Percentiles rank a stretch among this genome's conserved stretches.
Conservation (phyloP, 805 yeast species). For the Saccharomyces eubayanus region DNA sequence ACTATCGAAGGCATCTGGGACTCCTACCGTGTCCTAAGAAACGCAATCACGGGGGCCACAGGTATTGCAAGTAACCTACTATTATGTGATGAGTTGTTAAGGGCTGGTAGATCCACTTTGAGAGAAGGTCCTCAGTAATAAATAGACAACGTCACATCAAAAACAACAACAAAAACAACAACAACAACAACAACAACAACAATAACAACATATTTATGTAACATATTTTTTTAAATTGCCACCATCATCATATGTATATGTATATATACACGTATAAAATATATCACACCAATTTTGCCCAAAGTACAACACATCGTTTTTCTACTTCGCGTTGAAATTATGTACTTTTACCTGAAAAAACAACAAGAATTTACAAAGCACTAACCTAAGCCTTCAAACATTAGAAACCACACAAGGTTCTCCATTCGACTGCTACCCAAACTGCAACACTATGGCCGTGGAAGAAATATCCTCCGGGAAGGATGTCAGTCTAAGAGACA, state of each 20-base stretch:
- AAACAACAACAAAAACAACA: background rate
- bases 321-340: background rate
- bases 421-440: background rate
- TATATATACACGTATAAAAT: background rate
- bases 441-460: background rate
- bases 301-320: background rate
- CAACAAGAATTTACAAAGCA: background rate
- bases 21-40: constrained; percentile 86
- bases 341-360: background rate
- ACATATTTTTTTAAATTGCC: background rate
- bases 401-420: background rate
- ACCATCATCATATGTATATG: constrained; percentile 3
- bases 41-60: constrained; percentile 84
- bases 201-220: background rate
- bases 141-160: too few species aligned
- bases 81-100: constrained; percentile 89
- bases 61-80: constrained; percentile 89
- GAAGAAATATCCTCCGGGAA: constrained; percentile 16
- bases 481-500: constrained; percentile 32
- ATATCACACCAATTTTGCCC: background rate
- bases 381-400: background rate
- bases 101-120: constrained; percentile 92
- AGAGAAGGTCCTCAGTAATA: constrained; percentile 42
- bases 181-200: background rate
- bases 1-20: constrained; percentile 94